Evolutionary conservation across 805 yeast genomes (phyloP), one percentile per base, ranked within the genome.

Genomic region (Teunomyces tritomae): DNA sequence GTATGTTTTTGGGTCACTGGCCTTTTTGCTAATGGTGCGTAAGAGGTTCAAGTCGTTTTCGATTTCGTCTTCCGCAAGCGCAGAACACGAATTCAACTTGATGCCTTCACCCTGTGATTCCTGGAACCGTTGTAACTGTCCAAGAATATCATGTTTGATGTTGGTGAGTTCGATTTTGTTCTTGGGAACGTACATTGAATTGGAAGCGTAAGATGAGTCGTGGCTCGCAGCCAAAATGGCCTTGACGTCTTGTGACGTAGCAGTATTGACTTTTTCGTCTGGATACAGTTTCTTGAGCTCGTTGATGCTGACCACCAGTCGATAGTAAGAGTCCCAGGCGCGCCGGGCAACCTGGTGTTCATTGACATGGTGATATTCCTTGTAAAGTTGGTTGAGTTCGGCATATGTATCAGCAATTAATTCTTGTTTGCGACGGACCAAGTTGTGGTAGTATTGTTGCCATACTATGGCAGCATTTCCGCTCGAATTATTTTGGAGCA

Each of bases 101-200:
- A 48, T 28, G 34, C 46, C 44, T 20, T 48, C 49, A 1, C 28
- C 16, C 30, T 48, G 50, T 5, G 37, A 14, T 8, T 26, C 28
- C 4, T 28, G 8, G 32, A 40, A 48, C 26, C 35, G 17, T 6
- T 46, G 32, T 16, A 30, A 17, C 8, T 49, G 40, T 28, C 45
- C 36, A 13, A 52, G 42, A 10, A 62, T 52, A 8, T 39, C 34
- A 30, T 43, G 49, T 42, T 63, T 68, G 34, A 63, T 60, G 46
- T 62, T 59, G 9, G 74, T 63, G 28, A 66, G 47, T 48, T 70
- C 74, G 6, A 68, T 50, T 39, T 57, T 58, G 51, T 70, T 68
- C 43, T 62, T 65, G 32, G 58, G 61, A 39, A 52, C 30, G 44
- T 59, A 61, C n/a, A 42, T 46, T 43, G 64, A 63, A 39, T 56